Percentiles rank a stretch among this genome's conserved stretches.
Conservation (phyloP, 495 filamentous ascomycete genomes). For the Aspergillus haitiensis region DNA sequence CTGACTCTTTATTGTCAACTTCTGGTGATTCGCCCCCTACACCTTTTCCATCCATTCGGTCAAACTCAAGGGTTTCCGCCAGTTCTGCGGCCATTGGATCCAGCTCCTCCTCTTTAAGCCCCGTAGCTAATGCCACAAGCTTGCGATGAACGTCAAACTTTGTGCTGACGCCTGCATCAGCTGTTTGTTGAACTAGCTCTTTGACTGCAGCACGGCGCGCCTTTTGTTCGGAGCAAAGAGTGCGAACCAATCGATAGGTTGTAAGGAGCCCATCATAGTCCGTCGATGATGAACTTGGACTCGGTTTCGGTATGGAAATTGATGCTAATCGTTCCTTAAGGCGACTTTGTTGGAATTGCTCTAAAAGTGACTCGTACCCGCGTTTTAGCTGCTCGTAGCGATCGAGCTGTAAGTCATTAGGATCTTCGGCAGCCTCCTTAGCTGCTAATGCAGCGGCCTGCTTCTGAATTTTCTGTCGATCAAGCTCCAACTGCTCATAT, state of each 20-base stretch:
- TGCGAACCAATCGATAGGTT: slow-evolving; percentile 36
- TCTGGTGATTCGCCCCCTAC: slow-evolving; percentile 32
- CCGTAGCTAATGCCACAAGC: slow-evolving; percentile 52
- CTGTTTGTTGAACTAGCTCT: slow-evolving; percentile 49
- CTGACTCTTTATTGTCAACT: slow-evolving; percentile 29
- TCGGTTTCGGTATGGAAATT: slow-evolving; percentile 22
- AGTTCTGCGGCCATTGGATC: slow-evolving; percentile 51
- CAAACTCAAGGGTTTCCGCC: slow-evolving; percentile 49
- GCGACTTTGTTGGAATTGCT: slow-evolving; percentile 37
- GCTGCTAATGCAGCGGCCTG: slow-evolving; percentile 32
- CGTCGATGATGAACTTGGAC: slow-evolving; percentile 20
- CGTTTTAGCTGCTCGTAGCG: slow-evolving; percentile 40
- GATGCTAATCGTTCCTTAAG: slow-evolving; percentile 31
- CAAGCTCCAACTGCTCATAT: slow-evolving; percentile 46
- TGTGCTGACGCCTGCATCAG: slow-evolving; percentile 51
- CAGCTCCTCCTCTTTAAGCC: slow-evolving; percentile 50
- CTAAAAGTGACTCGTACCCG: slow-evolving; percentile 45
- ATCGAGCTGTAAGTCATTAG: slow-evolving; percentile 30
- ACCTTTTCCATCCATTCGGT: slow-evolving; percentile 45
- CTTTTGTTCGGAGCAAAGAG: slow-evolving; percentile 43
- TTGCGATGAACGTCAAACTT: slow-evolving; percentile 54
- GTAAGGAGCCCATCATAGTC: slow-evolving; percentile 32
- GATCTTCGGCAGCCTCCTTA: slow-evolving; percentile 36
- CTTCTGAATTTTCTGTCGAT: slow-evolving; percentile 45
- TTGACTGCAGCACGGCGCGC: slow-evolving; percentile 43